Base-by-base conservation (phyloP, 305 asterid genomes). In the Plantago coronopus region DNA sequence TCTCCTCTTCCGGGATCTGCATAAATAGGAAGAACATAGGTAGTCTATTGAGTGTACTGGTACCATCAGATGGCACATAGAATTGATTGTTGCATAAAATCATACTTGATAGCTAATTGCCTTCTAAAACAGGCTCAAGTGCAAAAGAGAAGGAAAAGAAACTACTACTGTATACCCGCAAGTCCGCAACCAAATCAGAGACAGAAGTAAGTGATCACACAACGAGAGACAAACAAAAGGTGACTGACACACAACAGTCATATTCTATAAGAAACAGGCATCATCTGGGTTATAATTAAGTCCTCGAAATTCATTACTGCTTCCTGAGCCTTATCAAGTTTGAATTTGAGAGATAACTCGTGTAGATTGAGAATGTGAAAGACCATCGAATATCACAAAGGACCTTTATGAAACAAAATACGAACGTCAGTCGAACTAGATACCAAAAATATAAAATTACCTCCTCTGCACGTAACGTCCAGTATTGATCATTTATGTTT, bases 401-500 rank as follows among this genome's bases (percentile, higher is more conserved):
- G 1, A 53, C 23, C 57, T 17, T 50, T 16, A 5, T 37, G 7
- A 23, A 53, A 23, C 13, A 51, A 3, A 20, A 22, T 22, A 21
- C 16, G 14, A 23, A 31, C 4, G 15, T 12, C 12, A 21, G 25
- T n/a, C 7, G 19, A 12, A 21, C 1, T 48, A 13, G 17, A 22
- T 16, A 15, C 44, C 44, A 11, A 60, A 42, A 25, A 31, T 29
- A 34, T 17, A 62, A 27, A 56, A 25, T 42, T 59, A 79, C 85
- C 85, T 80, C 82, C 68, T 80, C 85, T 2, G 81, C 85, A 54
- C 83, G 80, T 61, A 80, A 62, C 29, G 82, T 80, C 83, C 83
- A 80, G 65, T 77, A 80, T 68, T 80, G 85, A 61, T 80, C 85
- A 69, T 80, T 77, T 71, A 80, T 80, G 61, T 77, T 80, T 74